Evolutionary conservation across 2,329 filamentous ascomycete genomes (phyloP), one percentile per base, ranked within the genome.

Genomic region (Juglanconis sp.): DNA sequence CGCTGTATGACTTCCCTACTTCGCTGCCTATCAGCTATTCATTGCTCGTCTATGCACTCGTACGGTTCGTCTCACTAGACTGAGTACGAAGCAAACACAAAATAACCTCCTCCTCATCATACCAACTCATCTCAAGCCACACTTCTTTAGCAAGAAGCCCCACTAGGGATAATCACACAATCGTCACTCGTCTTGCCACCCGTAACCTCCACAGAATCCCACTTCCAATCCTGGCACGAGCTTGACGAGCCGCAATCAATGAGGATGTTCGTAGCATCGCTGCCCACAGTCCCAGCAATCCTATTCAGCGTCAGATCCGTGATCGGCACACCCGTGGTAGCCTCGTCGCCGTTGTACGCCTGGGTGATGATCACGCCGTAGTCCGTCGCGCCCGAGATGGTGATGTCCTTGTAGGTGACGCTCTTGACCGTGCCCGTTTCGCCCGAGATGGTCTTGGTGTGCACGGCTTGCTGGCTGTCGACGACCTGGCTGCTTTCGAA

Each of bases 391-490:
- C 34, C 42, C 30, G 24, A 48, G 30, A 59, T 40, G 10, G 42
- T 59, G 24, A 59, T 59, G 32, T 59, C 40, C 31, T 53, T 53
- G 50, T 59, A 59, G 6, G 31, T 31, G 31, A 59, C 31, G 8
- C 57, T 31, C 24, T 31, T 35, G 42, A 59, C 51, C 13, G 57
- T 49, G 15, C 57, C 57, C 5, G 38, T 53, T 44, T 47, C 57
- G 38, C 57, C 51, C 2, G 44, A 49, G 35, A 59, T 54, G 49
- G 57, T 54, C 49, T 59, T 36, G 72, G 81, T 76, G 64, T 76
- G 70, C 59, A 75, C 77, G 48, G 80, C 82, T 66, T 84, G 85
- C 53, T 79, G 74, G 1, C 81, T 83, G 73, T 85, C 73, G 56
- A 70, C 66, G 63, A 87, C 76, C 60, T 72, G 75, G n/a, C 73